Evolutionary conservation across 768 basidiomycete genomes (phyloP).

Genomic region (Auriscalpium microsporum): DNA sequence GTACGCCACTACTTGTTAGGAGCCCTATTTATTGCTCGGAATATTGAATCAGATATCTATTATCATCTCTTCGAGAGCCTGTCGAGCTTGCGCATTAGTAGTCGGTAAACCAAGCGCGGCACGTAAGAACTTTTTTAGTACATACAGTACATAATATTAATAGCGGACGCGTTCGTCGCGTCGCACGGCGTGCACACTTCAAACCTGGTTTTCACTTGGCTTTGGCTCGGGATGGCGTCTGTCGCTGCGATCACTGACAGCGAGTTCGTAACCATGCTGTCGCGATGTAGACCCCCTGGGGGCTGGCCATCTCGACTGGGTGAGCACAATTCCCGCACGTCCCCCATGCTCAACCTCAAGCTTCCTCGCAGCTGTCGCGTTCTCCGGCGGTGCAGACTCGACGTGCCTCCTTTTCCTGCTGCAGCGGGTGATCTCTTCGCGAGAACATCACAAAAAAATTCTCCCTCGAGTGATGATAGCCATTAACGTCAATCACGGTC

Average conservation of each 20-base stretch:
- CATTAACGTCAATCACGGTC: slow-evolving; percentile 59
- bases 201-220: no score
- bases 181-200: no score
- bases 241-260: slow-evolving; percentile 7
- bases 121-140: no score
- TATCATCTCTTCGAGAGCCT: neutral
- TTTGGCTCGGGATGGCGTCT: neutral
- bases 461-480: slow-evolving; percentile 36
- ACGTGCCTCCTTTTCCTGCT: slow-evolving; percentile 69
- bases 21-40: neutral
- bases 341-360: neutral
- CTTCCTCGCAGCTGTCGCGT: slow-evolving; percentile 51
- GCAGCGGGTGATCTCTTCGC: slow-evolving; percentile 18
- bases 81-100: neutral
- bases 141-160: no score
- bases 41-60: neutral
- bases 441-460: slow-evolving; percentile 4
- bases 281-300: slow-evolving; percentile 35
- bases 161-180: no score
- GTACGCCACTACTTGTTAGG: slow-evolving; percentile 7
- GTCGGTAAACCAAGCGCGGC: no score
- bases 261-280: slow-evolving; percentile 45
- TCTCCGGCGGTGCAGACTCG: slow-evolving; percentile 81
- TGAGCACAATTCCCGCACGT: slow-evolving; percentile 14
- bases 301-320: slow-evolving; percentile 46